phyloP scores from a whole-genome alignment of 768 basidiomycete genomes.

The Psilocybe subaeruginosa region DNA sequence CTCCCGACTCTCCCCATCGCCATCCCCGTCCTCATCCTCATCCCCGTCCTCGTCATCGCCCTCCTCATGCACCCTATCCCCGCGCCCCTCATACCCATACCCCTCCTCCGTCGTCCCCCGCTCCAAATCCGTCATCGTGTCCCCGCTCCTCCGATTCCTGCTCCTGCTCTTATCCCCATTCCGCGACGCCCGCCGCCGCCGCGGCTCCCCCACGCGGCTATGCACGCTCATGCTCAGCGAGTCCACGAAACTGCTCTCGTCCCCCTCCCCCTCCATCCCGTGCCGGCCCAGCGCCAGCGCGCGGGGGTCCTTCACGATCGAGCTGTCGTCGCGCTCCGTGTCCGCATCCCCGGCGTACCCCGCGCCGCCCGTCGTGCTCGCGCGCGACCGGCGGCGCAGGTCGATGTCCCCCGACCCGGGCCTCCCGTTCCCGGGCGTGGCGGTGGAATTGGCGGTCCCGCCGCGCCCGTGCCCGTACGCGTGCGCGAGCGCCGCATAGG shows the following conservation, averaged over 20 bases:
- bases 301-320: conserved; percentile 3
- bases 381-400: neutral
- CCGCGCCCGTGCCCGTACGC: conserved; percentile 10
- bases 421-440: neutral
- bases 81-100: neutral
- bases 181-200: neutral
- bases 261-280: neutral
- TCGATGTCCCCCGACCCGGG: neutral
- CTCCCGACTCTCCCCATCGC: conserved; percentile 21
- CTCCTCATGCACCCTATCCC: conserved; percentile 1
- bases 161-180: neutral
- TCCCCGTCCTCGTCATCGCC: conserved; percentile 7
- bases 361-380: neutral
- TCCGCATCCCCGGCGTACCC: neutral
- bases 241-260: neutral
- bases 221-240: conserved; percentile 10
- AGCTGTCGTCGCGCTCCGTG: conserved; percentile 11
- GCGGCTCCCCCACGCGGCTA: neutral
- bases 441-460: neutral
- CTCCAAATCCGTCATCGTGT: neutral
- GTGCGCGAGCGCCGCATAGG: conserved; percentile 20
- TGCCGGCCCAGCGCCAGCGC: neutral
- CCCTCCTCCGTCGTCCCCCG: neutral
- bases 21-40: conserved; percentile 8
- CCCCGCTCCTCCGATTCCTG: neutral